Conservation (phyloP, 768 basidiomycete species). For the Tephrocybe rancida region DNA sequence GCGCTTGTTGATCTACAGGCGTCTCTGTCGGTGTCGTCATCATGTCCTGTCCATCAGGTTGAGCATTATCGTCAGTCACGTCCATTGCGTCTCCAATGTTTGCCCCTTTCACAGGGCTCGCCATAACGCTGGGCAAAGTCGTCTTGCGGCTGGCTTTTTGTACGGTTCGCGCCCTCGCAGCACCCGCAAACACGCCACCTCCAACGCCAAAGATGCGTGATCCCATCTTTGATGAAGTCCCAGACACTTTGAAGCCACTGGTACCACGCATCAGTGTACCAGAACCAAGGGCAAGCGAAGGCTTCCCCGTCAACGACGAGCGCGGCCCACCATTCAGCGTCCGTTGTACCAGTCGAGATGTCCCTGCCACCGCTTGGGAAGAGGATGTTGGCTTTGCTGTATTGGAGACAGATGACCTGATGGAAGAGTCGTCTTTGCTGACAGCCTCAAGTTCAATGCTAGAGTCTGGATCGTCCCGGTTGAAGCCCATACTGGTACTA, state of each 20-base stretch:
- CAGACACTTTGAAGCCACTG: constrained; percentile 11
- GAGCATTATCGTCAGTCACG: constrained; percentile 15
- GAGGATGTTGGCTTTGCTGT: constrained; percentile 1
- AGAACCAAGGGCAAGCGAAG: constrained; percentile 13
- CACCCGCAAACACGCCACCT: constrained; percentile 17
- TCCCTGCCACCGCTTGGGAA: neutral
- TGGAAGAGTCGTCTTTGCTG: constrained; percentile 14
- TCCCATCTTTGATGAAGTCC: constrained; percentile 7
- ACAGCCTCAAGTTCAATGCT: constrained; percentile 15
- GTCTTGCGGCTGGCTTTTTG: constrained; percentile 49
- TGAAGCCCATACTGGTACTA: constrained; percentile 73
- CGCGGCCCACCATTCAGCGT: constrained; percentile 11
- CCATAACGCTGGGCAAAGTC: constrained; percentile 46
- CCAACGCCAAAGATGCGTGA: constrained; percentile 22
- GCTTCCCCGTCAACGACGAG: constrained; percentile 12
- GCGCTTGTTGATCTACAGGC: neutral
- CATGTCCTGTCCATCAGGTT: neutral
- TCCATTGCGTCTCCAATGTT: constrained; percentile 20
- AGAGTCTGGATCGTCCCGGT: constrained; percentile 35
- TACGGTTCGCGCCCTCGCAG: constrained; percentile 28
- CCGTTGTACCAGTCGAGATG: constrained; percentile 8
- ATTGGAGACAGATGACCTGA: neutral
- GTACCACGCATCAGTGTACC: constrained; percentile 19
- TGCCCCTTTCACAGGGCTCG: constrained; percentile 50
- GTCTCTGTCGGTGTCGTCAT: constrained; percentile 12